A percentile compares a stretch with the other conserved stretches of the same genome.
Evolutionary conservation across 371 early-diverging fungal genomes (phyloP).

Genomic region (Circinella umbellata): DNA sequence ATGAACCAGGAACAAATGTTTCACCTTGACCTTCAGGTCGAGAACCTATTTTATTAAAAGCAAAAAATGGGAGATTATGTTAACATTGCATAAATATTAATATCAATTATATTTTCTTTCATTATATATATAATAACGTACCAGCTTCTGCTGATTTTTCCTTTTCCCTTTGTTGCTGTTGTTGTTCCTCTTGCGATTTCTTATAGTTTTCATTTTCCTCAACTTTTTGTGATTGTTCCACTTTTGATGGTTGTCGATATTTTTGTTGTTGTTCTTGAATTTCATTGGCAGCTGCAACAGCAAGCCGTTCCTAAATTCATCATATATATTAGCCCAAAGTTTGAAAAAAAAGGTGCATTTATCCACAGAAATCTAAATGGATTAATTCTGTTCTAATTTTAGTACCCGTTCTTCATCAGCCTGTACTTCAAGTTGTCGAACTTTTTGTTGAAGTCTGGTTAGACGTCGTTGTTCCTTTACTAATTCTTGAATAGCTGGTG

Average conservation of each 20-base stretch:
- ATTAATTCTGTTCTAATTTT: too few relatives aligned
- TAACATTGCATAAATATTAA: too few relatives aligned
- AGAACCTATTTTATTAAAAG: background rate
- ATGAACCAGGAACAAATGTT: slow-evolving; percentile 47
- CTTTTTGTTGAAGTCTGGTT: slow-evolving; percentile 56
- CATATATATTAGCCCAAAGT: background rate
- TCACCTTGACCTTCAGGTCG: slow-evolving; percentile 38
- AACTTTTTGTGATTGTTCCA: background rate
- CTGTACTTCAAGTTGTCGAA: slow-evolving; percentile 31
- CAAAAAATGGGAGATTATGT: background rate
- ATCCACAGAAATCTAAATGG: background rate
- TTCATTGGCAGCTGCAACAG: background rate
- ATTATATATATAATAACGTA: background rate
- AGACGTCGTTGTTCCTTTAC: slow-evolving; percentile 37
- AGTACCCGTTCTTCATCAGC: slow-evolving; percentile 12
- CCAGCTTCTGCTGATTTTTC: background rate
- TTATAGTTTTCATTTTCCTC: background rate
- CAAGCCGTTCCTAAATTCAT: background rate
- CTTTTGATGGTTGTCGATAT: background rate
- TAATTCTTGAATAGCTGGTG: slow-evolving; percentile 61
- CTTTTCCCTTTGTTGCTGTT: background rate
- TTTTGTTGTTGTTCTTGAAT: background rate
- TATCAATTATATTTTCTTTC: too few relatives aligned
- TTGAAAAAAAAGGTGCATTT: background rate
- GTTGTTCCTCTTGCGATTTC: background rate